Evolutionary conservation across 1,139 yeast genomes (phyloP), one percentile per base, ranked within the genome.

Genomic region (Candida glucosophila): DNA sequence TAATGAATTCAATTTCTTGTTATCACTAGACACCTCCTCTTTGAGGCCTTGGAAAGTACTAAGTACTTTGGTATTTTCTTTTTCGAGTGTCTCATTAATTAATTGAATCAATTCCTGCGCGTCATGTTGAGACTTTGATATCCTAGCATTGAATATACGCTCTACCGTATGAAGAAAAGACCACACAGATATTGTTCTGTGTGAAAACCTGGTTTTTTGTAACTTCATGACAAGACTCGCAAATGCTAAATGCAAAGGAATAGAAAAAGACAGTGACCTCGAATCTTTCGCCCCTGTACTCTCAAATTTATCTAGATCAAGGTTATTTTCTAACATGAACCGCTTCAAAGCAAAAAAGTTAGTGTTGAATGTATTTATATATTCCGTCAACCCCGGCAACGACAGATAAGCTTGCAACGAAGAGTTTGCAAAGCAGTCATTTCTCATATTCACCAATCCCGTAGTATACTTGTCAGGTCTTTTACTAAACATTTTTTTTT

Each of bases 341-440:
- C 47, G 44, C 23, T 47, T 47, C 19, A 67, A 34, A 47, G 41
- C 27, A 13, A 39, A 35, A 34, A 46, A 59, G 3, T 49, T 32
- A 5, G 37, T 27, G 21, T 56, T 52, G 28, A 61, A 56, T 23
- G 53, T 55, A 37, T 71, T 73, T 33, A 86, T 56, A 42, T 83
- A 86, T 10, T 56, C 62, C 17, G 77, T 73, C 27, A 86, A 49
- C 0, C 66, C 64, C 0, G 86, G 78, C 17, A 82, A 52, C 0
- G 93, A 58, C 10, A 85, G 75, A 34, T 88, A 67, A 0, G 95
- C 92, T 49, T 88, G 97, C 13, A 90, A 47, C 1, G 88, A 77
- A n/a, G 93, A 73, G 44, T 90, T 88, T 33, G 95, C 95, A 55
- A 83, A 88, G 50, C 97, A 88, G 47, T 86, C 95, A 41, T 83